Evolutionary conservation across 768 basidiomycete genomes (phyloP), one percentile per base, ranked within the genome.

Genomic region (Daedaleopsis nitida): DNA sequence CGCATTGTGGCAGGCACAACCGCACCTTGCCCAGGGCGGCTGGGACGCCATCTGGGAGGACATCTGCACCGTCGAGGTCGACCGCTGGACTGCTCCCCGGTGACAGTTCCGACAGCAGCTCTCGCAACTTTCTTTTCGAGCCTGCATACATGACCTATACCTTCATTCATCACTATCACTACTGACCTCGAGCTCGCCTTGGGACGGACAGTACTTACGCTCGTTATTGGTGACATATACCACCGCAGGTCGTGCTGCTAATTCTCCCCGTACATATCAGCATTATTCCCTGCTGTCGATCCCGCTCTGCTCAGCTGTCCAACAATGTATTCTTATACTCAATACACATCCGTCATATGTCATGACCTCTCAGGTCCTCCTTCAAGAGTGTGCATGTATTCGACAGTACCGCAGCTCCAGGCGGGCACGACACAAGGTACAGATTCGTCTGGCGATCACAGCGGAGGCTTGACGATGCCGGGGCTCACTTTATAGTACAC

Each of bases 401-500:
- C 17, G 45, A 19, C 17, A 19, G 19, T 5, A 24, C 14, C 14
- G 6, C 17, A 6, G 45, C 45, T 47, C 50, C 50, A 17, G 16
- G 23, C 16, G 17, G 14, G 27, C 8, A 16, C 17, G 27, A 19
- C 48, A 24, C 27, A 35, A n/a, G 17, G 27, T 17, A 32, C 5
- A 17, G 44, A 47, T 24, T 12, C 17, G 21, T 32, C 27, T 7
- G 3, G 17, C 24, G 10, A 14, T 52, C 53, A 89, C 48, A 89
- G 75, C 12, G 82, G 77, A 24, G 89, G 91, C 67, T 92, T 92
- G 62, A 86, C 84, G 35, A 93, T 88, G 57, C 90, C 91, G 52
- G 81, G 79, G 69, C 86, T 88, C 60, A 93, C 79, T 68, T 89
- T 91, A 74, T 93, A 93, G 72, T 93, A 93, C 54, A 93, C 91